Base-by-base conservation (phyloP, 768 basidiomycete genomes). In the Sarcodon sp. region DNA sequence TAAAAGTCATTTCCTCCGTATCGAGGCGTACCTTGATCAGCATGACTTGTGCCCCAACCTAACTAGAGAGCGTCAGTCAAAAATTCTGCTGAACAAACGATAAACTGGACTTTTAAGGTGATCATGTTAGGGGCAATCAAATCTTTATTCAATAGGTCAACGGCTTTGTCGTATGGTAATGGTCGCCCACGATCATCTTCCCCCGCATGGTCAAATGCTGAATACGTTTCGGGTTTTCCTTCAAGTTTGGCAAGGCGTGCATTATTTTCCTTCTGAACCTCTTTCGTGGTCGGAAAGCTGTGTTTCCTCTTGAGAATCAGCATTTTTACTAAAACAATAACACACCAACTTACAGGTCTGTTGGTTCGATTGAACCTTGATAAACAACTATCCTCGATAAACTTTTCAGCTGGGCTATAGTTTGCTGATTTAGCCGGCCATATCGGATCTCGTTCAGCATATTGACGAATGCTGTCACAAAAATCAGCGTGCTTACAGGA, bases 401-500 rank as follows among this genome's bases (percentile, higher is more conserved):
- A 0, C 53, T 53, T 43, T 63, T 61, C 64, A 96, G 89, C 4
- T 68, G 66, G 8, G 55, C 53, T 3, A 69, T 61, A 36, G 73
- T 72, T 5, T 63, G 59, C 0, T 64, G 47, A 16, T 72, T 66
- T 41, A 89, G 60, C 37, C 62, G 63, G 1, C 92, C 92, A 55
- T 83, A 81, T 15, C 92, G 79, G 82, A 94, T 85, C 46, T 77
- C 73, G 57, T 93, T 93, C 38, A 96, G 68, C 77, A 94, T 87
- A 55, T 87, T 74, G 48, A 90, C 76, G 57, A 96, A 92, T 3
- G 11, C 61, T 63, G 41, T 0, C 13, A 13, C 31, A 8, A 41
- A 9, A 37, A 7, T 27, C 7, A 44, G 39, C 10, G 8, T 6
- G 12, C 3, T 18, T 16, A 43, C 13, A 41, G 27, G 7, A 13